Percentiles rank a stretch among this genome's conserved stretches.
phyloP scores from a whole-genome alignment of 106 monocot genomes.

The Dioscorea zingiberensis region DNA sequence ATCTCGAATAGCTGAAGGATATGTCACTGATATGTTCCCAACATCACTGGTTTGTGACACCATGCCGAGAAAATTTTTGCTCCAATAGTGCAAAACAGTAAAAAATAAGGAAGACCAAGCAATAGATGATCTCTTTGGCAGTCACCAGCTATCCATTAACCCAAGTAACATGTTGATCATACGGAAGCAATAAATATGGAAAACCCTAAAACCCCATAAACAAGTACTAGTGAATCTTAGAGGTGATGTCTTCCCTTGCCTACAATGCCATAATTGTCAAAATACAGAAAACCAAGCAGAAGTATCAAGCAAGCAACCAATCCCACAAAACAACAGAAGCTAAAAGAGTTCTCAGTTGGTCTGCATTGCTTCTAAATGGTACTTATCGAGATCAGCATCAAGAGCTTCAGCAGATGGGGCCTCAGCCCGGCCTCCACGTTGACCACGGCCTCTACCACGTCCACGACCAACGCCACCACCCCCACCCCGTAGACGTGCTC shows the following conservation, averaged over 20 bases:
- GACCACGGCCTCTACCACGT: conserved; percentile 22
- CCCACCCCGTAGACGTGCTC: conserved; percentile 8
- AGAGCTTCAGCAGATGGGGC: conserved; percentile 20
- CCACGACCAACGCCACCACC: conserved; percentile 19
- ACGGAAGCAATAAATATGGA: neutral
- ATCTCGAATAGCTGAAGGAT: too few relatives aligned
- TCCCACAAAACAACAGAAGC: neutral
- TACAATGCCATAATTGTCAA: neutral
- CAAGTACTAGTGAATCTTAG: neutral
- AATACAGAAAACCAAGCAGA: neutral
- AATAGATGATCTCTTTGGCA: neutral
- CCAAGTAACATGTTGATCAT: neutral
- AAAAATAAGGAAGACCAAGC: neutral
- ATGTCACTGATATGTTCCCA: too few relatives aligned
- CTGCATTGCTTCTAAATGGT: conserved; percentile 66
- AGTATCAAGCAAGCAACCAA: conserved; percentile 1
- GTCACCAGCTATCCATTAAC: neutral
- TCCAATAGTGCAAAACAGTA: too few relatives aligned
- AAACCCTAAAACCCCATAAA: neutral
- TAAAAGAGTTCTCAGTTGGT: conserved; percentile 33
- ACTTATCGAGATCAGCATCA: conserved; percentile 84
- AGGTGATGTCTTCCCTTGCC: neutral
- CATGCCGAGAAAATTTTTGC: too few relatives aligned
- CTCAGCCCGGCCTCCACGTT: conserved; percentile 10
- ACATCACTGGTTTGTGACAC: too few relatives aligned